Percentiles rank a stretch among this genome's conserved stretches.
Evolutionary conservation across 768 basidiomycete species (phyloP).

Genomic region (Tulasnella sp.): DNA sequence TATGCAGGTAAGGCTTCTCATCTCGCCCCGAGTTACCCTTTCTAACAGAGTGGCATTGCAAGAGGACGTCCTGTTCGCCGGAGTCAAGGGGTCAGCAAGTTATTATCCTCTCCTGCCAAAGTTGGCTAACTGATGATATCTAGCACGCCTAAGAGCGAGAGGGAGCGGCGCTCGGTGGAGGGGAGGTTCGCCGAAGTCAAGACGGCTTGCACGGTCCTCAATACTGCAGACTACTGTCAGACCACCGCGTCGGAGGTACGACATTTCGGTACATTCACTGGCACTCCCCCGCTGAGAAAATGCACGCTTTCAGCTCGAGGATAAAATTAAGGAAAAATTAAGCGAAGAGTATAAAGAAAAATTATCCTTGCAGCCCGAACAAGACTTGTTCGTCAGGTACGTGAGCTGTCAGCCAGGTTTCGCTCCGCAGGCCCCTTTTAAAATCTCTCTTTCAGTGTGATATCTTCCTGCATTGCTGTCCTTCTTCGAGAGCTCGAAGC

Average conservation of each 20-base stretch:
- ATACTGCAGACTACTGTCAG: constrained; percentile 97
- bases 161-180: constrained; percentile 60
- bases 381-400: constrained; percentile 82
- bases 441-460: constrained; percentile 40
- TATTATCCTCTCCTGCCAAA: background rate
- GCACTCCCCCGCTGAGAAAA: background rate
- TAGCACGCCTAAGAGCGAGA: background rate
- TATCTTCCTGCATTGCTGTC: constrained; percentile 69
- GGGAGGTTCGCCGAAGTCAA: constrained; percentile 62
- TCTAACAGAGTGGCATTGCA: background rate
- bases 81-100: constrained; percentile 52
- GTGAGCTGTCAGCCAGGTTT: constrained; percentile 18
- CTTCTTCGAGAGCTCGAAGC: constrained; percentile 77
- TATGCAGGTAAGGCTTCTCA: constrained; percentile 58
- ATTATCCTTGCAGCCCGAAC: constrained; percentile 71
- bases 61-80: constrained; percentile 80
- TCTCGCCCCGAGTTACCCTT: background rate
- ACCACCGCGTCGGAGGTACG: constrained; percentile 74
- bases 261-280: background rate
- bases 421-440: background rate
- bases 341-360: constrained; percentile 64
- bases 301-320: constrained; percentile 56
- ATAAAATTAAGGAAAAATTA: constrained; percentile 77
- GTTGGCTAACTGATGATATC: background rate
- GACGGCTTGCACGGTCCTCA: constrained; percentile 81